Percentiles rank a stretch among this genome's conserved stretches.
Evolutionary conservation across 139 green algal genomes (phyloP).

Genomic region (Pycnococcus provasolii): DNA sequence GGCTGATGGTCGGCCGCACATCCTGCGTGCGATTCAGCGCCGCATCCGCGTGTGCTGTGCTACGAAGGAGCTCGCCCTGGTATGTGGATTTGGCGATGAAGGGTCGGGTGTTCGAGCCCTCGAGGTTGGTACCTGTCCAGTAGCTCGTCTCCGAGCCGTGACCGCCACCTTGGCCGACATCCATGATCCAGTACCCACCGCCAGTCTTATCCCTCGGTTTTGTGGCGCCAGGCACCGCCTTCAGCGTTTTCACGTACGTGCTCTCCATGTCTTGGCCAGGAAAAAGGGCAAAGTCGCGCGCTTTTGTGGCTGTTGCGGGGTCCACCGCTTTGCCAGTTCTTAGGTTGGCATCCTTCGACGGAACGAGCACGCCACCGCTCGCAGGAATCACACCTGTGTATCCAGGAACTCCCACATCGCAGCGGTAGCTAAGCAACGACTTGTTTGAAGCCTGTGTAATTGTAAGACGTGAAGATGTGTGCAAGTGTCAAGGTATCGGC

Average conservation of each 20-base stretch:
- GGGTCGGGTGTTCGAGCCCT: background rate
- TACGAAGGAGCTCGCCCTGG: constrained; percentile 34
- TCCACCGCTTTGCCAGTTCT: no score
- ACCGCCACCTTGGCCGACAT: background rate
- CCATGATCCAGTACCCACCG: constrained; percentile 31
- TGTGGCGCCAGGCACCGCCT: no score
- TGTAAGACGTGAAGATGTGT: no score
- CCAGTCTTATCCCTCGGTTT: background rate
- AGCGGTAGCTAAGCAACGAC: constrained; percentile 34
- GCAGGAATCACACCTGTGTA: constrained; percentile 46
- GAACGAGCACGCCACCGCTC: constrained; percentile 18
- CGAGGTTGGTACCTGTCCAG: no score
- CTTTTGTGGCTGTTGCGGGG: no score
- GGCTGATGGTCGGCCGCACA: background rate
- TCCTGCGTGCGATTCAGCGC: background rate
- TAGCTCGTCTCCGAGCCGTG: constrained; percentile 1
- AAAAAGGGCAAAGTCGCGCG: no score
- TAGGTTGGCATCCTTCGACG: constrained; percentile 28
- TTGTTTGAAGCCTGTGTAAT: constrained; percentile 39
- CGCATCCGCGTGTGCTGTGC: constrained; percentile 9
- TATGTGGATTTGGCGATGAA: constrained; percentile 43
- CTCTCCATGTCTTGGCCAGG: no score
- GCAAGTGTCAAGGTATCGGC: no score
- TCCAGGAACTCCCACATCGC: constrained; percentile 41
- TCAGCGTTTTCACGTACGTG: no score